Evolutionary conservation across 176 grass and related monocot species (phyloP).

Genomic region (Elymus sibiricus): DNA sequence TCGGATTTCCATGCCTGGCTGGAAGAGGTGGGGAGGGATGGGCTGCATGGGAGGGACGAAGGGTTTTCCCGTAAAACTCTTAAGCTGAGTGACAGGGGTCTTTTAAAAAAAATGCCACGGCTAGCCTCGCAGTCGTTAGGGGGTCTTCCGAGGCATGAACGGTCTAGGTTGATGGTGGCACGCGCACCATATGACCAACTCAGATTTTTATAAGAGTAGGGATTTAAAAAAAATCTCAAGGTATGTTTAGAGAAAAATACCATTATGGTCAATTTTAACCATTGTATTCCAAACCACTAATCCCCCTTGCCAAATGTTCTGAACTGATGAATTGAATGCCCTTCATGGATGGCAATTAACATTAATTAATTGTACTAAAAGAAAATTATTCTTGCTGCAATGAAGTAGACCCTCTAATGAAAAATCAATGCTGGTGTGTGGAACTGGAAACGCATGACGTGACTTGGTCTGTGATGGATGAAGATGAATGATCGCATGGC

Average conservation of each 20-base stretch:
- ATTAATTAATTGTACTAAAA: not conserved
- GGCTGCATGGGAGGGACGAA: too few species aligned
- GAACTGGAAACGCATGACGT: not conserved
- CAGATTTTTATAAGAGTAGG: too few species aligned
- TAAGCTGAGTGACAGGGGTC: too few species aligned
- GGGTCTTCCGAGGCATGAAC: too few species aligned
- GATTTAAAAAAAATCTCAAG: not conserved
- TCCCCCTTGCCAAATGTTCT: not conserved
- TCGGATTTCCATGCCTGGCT: too few species aligned
- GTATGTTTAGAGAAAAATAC: not conserved
- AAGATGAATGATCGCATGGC: not conserved
- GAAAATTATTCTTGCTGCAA: not conserved
- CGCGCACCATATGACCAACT: too few species aligned
- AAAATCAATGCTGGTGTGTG: not conserved
- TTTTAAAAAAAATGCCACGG: too few species aligned
- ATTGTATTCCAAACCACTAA: not conserved
- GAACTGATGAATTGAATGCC: not conserved
- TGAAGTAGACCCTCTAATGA: not conserved
- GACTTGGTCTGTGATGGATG: not conserved
- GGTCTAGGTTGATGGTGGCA: too few species aligned
- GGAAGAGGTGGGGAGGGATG: too few species aligned
- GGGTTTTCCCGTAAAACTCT: too few species aligned
- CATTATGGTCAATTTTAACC: too few species aligned
- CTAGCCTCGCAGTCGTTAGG: too few species aligned
- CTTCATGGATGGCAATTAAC: constrained; percentile 9